Evolutionary conservation across 371 early-diverging fungal genomes (phyloP).

Genomic region (Blakeslea trispora): DNA sequence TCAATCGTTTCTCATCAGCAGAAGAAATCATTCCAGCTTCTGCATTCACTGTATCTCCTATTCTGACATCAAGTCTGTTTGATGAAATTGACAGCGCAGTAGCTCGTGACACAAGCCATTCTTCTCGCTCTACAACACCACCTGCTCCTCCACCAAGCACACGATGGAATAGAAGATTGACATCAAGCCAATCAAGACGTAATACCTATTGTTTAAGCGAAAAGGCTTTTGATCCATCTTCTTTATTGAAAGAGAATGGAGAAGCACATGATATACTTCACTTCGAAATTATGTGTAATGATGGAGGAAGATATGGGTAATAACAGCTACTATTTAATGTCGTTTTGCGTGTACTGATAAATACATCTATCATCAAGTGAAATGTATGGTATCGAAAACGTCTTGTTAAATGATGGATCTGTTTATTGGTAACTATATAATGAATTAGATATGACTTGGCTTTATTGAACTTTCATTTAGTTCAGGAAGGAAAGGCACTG

Average conservation of each 20-base stretch:
- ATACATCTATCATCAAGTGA: too few relatives aligned
- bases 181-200: too few relatives aligned
- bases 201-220: slow-evolving; percentile 8
- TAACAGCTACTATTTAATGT: too few relatives aligned
- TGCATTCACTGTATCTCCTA: background rate
- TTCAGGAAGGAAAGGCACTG: slow-evolving; percentile 24
- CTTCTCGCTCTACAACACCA: background rate
- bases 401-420: slow-evolving; percentile 23
- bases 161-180: background rate
- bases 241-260: background rate
- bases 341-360: too few relatives aligned
- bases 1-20: background rate
- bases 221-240: slow-evolving; percentile 3
- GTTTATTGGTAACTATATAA: slow-evolving; percentile 26
- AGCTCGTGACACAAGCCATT: background rate
- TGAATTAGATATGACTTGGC: background rate
- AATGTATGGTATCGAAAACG: slow-evolving; percentile 27
- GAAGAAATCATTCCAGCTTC: background rate
- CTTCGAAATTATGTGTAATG: slow-evolving; percentile 16
- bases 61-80: background rate
- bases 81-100: background rate
- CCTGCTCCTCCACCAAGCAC: background rate
- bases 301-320: slow-evolving; percentile 27
- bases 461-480: slow-evolving; percentile 4
- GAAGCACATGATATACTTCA: slow-evolving; percentile 1